Percentiles rank a stretch among this genome's conserved stretches.
These are phyloP conservation scores for Saccharomyces hybrid DNA, from an alignment of 1,139 yeast genomes.

Conservation along the genomic window DNA sequence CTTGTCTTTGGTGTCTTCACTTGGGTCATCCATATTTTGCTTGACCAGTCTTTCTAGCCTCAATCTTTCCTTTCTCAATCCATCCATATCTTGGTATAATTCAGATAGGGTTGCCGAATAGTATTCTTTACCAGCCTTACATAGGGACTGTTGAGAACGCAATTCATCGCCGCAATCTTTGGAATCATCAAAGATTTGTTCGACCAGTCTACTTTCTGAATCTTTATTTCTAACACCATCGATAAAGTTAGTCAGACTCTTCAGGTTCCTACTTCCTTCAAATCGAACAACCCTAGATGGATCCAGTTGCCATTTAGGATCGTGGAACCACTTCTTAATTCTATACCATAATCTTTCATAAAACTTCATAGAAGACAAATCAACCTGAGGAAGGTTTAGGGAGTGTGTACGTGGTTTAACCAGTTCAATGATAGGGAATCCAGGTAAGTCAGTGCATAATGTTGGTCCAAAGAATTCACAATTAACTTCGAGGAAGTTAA, in stretches of 20 bases:
- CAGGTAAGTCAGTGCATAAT: constrained; percentile 27
- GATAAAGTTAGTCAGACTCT: constrained; percentile 18
- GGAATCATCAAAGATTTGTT: constrained; percentile 6
- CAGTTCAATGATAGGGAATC: constrained; percentile 30
- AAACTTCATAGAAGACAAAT: constrained; percentile 3
- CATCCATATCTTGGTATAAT: constrained; percentile 1
- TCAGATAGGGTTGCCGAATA: constrained; percentile 1
- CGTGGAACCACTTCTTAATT: constrained; percentile 6
- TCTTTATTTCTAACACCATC: constrained; percentile 10
- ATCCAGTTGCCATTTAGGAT: constrained; percentile 18
- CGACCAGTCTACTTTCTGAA: not conserved
- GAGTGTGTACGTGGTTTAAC: constrained; percentile 18
- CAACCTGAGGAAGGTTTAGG: constrained; percentile 1
- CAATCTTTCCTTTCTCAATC: constrained; percentile 7
- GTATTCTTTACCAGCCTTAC: constrained; percentile 13
- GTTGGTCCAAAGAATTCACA: constrained; percentile 29
- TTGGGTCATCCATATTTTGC: constrained; percentile 3
- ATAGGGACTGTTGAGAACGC: constrained; percentile 4
- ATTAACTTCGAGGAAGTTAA: constrained; percentile 27
- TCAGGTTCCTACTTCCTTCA: constrained; percentile 21
- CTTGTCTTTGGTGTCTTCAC: not conserved
- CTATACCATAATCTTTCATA: constrained; percentile 7
- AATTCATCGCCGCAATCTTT: constrained; percentile 7
- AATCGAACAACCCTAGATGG: constrained; percentile 19
- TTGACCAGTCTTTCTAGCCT: constrained; percentile 11